A percentile compares a stretch with the other conserved stretches of the same genome.
These are phyloP conservation scores for Dendrobium nobile DNA, from an alignment of 106 monocot genomes.

Conservation along the genomic window DNA sequence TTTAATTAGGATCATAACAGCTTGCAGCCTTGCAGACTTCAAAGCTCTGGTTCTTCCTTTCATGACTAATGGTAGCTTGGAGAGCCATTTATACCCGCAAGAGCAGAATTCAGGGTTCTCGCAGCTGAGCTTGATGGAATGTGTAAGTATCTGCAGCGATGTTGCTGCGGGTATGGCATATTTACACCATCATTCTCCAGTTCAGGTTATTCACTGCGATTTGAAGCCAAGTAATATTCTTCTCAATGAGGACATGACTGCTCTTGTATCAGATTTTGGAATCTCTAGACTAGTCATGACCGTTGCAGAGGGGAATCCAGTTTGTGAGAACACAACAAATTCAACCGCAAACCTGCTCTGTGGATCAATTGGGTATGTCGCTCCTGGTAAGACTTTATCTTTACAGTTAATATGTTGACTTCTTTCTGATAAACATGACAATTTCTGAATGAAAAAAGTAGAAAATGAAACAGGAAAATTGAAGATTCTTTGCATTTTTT, in stretches of 20 bases:
- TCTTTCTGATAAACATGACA: no score
- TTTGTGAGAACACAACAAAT: neutral
- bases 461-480: no score
- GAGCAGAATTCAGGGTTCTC: neutral
- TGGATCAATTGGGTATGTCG: slow-evolving; percentile 84
- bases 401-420: no score
- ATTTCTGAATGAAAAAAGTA: no score
- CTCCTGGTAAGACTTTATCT: slow-evolving; percentile 54
- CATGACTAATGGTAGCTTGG: slow-evolving; percentile 85
- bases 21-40: slow-evolving; percentile 73
- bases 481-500: no score
- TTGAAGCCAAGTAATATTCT: slow-evolving; percentile 97
- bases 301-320: neutral
- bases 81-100: slow-evolving; percentile 34
- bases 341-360: slow-evolving; percentile 51
- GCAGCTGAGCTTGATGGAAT: slow-evolving; percentile 25
- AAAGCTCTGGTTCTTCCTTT: slow-evolving; percentile 79
- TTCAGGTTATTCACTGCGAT: slow-evolving; percentile 80
- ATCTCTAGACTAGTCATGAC: slow-evolving; percentile 52
- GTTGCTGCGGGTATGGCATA: slow-evolving; percentile 84
- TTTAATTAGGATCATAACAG: slow-evolving; percentile 75
- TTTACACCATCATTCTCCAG: slow-evolving; percentile 76
- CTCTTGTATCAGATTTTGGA: slow-evolving; percentile 80
- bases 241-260: slow-evolving; percentile 68
- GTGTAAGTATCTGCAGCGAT: slow-evolving; percentile 54